phyloP scores from a whole-genome alignment of 2,329 filamentous ascomycete species.

The Raffaelea deltoideospora region DNA sequence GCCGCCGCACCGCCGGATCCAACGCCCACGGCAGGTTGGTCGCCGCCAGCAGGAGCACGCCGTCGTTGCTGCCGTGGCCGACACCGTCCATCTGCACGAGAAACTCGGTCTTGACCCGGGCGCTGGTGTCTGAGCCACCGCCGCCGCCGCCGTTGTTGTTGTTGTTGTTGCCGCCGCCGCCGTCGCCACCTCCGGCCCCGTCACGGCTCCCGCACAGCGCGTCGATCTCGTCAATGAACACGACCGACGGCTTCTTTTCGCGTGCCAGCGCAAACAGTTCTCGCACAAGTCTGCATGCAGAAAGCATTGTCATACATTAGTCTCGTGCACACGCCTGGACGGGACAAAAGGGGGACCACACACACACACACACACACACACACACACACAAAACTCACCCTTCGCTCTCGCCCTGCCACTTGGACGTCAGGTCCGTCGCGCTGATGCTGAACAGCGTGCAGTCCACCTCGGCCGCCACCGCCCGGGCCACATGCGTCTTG shows the following conservation, averaged over 20 bases:
- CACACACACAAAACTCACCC: background rate
- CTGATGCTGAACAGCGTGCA: constrained; percentile 28
- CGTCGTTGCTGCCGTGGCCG: constrained; percentile 48
- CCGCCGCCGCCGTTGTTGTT: too few species aligned
- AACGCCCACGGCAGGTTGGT: constrained; percentile 91
- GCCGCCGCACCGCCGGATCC: constrained; percentile 79
- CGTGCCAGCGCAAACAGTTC: constrained; percentile 86
- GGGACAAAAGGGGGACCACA: too few species aligned
- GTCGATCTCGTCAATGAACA: constrained; percentile 98
- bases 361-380: too few species aligned
- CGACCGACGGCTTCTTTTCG: constrained; percentile 77
- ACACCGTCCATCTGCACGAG: constrained; percentile 98
- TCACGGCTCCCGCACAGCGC: constrained; percentile 87
- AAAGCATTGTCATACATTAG: background rate
- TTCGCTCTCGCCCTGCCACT: constrained; percentile 6
- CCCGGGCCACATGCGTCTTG: constrained; percentile 41
- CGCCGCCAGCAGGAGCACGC: constrained; percentile 89
- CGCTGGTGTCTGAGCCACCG: constrained; percentile 46
- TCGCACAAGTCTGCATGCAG: constrained; percentile 36
- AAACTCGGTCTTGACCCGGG: constrained; percentile 92
- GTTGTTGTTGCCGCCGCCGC: background rate
- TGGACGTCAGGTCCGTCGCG: constrained; percentile 4
- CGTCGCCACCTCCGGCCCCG: constrained; percentile 64
- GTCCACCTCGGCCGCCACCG: constrained; percentile 39
- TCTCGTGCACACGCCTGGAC: background rate